A percentile compares a stretch with the other conserved stretches of the same genome.
These are phyloP conservation scores for Candida ovalis DNA, from an alignment of 805 yeast species.

Conservation along the genomic window DNA sequence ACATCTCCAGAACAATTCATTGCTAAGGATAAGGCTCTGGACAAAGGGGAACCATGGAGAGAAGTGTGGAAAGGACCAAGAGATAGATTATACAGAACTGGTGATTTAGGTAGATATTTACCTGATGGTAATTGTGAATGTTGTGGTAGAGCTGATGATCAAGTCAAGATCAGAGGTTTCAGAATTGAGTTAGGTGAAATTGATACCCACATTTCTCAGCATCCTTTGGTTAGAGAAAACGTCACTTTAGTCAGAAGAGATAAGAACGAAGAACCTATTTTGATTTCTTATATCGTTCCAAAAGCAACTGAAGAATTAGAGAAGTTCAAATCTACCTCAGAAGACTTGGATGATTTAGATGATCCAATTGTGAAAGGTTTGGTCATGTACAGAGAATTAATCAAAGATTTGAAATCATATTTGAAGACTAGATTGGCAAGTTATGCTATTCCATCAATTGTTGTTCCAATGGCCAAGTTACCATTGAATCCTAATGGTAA, in stretches of 20 bases:
- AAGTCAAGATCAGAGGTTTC: conserved; percentile 97
- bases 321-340: conserved; percentile 47
- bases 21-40: conserved; percentile 44
- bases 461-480: conserved; percentile 79
- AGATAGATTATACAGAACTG: conserved; percentile 94
- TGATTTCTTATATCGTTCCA: conserved; percentile 91
- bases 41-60: conserved; percentile 62
- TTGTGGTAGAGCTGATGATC: conserved; percentile 98
- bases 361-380: conserved; percentile 78
- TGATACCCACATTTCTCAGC: conserved; percentile 94
- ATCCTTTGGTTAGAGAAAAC: conserved; percentile 88
- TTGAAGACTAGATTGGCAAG: conserved; percentile 86
- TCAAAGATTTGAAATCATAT: conserved; percentile 76
- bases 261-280: conserved; percentile 86
- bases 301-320: conserved; percentile 43
- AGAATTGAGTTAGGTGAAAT: conserved; percentile 98
- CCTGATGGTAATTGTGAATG: conserved; percentile 99
- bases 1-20: conserved; percentile 63
- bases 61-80: conserved; percentile 88
- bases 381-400: conserved; percentile 68
- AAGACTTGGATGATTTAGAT: conserved; percentile 41
- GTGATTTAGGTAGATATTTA: conserved; percentile 93
- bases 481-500: conserved; percentile 98
- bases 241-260: conserved; percentile 88
- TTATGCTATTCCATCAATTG: conserved; percentile 89